phyloP scores from a whole-genome alignment of 2,329 filamentous ascomycete species.

The Aspergillus sp. region DNA sequence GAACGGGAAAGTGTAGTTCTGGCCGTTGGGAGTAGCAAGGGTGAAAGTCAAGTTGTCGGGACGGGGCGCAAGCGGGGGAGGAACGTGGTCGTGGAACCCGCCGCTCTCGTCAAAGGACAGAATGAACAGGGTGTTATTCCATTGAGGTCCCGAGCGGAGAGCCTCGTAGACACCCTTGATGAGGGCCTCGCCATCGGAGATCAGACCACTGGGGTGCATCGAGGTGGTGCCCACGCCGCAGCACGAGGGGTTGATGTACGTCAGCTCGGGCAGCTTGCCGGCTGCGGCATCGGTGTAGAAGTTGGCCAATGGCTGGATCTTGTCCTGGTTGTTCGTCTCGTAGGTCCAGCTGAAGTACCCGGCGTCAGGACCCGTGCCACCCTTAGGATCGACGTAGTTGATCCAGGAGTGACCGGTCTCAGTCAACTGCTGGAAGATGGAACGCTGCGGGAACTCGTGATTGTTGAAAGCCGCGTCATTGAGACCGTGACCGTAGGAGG shows the following conservation, averaged over 20 bases:
- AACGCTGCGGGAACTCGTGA: conserved; percentile 26
- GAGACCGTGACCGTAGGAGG: conserved; percentile 30
- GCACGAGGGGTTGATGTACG: conserved; percentile 40
- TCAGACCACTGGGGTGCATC: conserved; percentile 34
- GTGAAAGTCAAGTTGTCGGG: conserved; percentile 37
- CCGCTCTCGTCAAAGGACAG: conserved; percentile 39
- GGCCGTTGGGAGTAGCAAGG: conserved; percentile 22
- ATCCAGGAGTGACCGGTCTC: conserved; percentile 34
- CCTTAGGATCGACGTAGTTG: conserved; percentile 31
- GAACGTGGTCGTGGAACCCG: conserved; percentile 39
- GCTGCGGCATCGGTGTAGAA: conserved; percentile 34
- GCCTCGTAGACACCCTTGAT: conserved; percentile 38
- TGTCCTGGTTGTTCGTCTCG: conserved; percentile 13
- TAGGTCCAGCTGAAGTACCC: conserved; percentile 36
- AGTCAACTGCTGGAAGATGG: conserved; percentile 41
- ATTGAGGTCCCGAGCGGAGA: conserved; percentile 32
- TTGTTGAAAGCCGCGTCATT: conserved; percentile 29
- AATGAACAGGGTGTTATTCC: conserved; percentile 35
- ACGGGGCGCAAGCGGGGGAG: conserved; percentile 29
- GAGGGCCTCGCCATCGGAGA: conserved; percentile 36
- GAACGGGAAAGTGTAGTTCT: conserved; percentile 27
- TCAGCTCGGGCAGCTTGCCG: conserved; percentile 32
- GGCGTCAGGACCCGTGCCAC: conserved; percentile 26
- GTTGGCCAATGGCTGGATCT: conserved; percentile 26
- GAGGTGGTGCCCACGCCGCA: conserved; percentile 36